phyloP scores from a whole-genome alignment of 1,284 basidiomycete species.

The Phellopilus nigrolimitatus region DNA sequence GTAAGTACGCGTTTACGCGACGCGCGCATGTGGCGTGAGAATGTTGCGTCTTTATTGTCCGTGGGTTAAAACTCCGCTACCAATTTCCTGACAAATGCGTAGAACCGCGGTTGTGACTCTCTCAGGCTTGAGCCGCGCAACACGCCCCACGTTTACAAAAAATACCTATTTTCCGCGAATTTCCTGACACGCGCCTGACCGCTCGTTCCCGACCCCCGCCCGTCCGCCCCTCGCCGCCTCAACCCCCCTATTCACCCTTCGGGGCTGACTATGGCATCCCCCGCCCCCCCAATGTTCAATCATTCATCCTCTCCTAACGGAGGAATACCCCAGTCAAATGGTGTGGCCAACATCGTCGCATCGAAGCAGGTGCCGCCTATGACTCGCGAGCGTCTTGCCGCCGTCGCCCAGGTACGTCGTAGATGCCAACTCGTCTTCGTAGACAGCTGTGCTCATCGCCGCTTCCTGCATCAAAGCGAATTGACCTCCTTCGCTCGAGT shows the following conservation, averaged over 20 bases:
- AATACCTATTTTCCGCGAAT: not conserved
- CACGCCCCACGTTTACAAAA: slow-evolving; percentile 1
- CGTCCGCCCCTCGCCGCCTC: slow-evolving; percentile 2
- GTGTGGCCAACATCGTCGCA: slow-evolving; percentile 10
- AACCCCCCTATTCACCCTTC: not conserved
- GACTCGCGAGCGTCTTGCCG: slow-evolving; percentile 12
- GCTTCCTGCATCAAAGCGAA: slow-evolving; percentile 28
- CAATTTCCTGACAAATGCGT: too few relatives aligned
- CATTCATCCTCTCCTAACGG: slow-evolving; percentile 10
- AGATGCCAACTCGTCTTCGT: not conserved
- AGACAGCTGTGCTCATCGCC: not conserved
- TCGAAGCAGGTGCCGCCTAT: slow-evolving; percentile 9
- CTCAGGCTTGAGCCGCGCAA: too few relatives aligned
- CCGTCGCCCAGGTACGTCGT: slow-evolving; percentile 7
- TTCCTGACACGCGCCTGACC: not conserved
- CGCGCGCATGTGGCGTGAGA: not conserved
- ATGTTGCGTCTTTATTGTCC: not conserved
- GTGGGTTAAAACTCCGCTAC: too few relatives aligned
- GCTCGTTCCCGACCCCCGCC: not conserved
- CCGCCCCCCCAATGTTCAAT: slow-evolving; percentile 13
- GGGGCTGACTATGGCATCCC: slow-evolving; percentile 14
- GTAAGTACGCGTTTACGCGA: not conserved
- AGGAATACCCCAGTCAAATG: slow-evolving; percentile 12
- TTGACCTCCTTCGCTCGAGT: slow-evolving; percentile 28
- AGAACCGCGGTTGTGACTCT: too few relatives aligned